Percentiles rank a stretch among this genome's conserved stretches.
These are phyloP conservation scores for Harringtonia lauricola DNA, from an alignment of 2,329 filamentous ascomycete species.

Conservation along the genomic window DNA sequence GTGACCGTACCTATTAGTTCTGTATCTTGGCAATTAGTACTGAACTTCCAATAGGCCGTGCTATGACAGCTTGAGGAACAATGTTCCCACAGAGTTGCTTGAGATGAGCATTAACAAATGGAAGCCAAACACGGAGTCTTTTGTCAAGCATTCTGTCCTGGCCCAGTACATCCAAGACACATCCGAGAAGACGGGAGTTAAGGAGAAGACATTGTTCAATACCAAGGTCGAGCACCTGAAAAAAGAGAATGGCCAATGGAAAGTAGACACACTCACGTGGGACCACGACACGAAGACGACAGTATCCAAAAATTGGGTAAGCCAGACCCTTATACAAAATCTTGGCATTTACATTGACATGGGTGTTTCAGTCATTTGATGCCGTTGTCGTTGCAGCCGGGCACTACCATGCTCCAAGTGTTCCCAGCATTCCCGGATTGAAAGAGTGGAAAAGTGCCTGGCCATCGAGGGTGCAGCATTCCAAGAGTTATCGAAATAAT, in stretches of 20 bases:
- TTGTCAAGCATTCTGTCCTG: constrained; percentile 44
- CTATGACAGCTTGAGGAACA: constrained; percentile 54
- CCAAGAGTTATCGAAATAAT: constrained; percentile 60
- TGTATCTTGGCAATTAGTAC: constrained; percentile 1
- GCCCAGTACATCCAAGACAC: constrained; percentile 52
- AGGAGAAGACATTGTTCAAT: constrained; percentile 38
- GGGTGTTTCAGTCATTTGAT: constrained; percentile 36
- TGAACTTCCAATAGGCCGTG: constrained; percentile 28
- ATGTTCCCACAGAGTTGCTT: constrained; percentile 54
- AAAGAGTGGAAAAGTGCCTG: constrained; percentile 42
- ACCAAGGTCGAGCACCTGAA: constrained; percentile 43
- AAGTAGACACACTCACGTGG: constrained; percentile 3
- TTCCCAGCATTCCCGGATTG: constrained; percentile 51
- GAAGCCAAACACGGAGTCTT: constrained; percentile 47
- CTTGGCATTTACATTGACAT: background rate
- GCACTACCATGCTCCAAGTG: constrained; percentile 52
- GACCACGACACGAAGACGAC: background rate
- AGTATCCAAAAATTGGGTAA: background rate
- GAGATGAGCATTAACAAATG: constrained; percentile 34
- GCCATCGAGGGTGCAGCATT: constrained; percentile 47
- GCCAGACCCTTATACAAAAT: background rate
- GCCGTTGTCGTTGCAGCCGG: constrained; percentile 55
- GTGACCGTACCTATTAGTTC: background rate
- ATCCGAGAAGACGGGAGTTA: constrained; percentile 35
- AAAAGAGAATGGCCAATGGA: constrained; percentile 24